Evolutionary conservation across 1,284 basidiomycete genomes (phyloP), one percentile per base, ranked within the genome.

Genomic region (Tausonia pullulans): DNA sequence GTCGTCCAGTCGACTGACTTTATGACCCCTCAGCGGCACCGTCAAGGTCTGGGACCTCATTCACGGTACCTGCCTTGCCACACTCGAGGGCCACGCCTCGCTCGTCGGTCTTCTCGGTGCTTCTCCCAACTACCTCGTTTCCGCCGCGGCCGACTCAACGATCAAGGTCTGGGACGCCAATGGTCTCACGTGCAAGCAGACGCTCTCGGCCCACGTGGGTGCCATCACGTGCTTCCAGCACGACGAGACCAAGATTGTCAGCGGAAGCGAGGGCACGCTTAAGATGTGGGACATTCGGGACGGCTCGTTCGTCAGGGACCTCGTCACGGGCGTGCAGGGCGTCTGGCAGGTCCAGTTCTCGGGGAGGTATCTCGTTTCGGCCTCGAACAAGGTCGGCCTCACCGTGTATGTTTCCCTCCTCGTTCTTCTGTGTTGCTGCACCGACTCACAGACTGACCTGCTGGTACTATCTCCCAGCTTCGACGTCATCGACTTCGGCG

Each of bases 221-320:
- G 92, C 93, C 10, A 96, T 97, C 71, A 96, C 93, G 6, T 97
- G 93, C 76, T 96, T 96, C 82, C 89, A 93, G 76, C 93, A 96
- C 71, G 93, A 96, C 73, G 93, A 96, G 73, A 89, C 90, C 80
- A 95, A 95, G 74, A 90, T 97, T 60, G 81, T 97, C 54, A 90
- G 87, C 70, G 93, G 94, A 6, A 89, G 87, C 9, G 93, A 96
- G 71, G 94, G 93, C n/a, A 91, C 89, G 53, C 80, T 97, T 69
- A 96, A 96, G 80, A 88, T 96, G 83, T 97, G 94, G 94, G 88
- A 96, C 74, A 83, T 94, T 67, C 80, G 85, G 57, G 88, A 91
- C 65, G 92, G 93, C 41, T 81, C 81, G 0, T 85, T 89, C 61
- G 84, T 90, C 16, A 82, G 90, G 52, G 93, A 96, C 75, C 79